Evolutionary conservation across 2,329 filamentous ascomycete genomes (phyloP).

Genomic region (Paraconiothyrium sp.): DNA sequence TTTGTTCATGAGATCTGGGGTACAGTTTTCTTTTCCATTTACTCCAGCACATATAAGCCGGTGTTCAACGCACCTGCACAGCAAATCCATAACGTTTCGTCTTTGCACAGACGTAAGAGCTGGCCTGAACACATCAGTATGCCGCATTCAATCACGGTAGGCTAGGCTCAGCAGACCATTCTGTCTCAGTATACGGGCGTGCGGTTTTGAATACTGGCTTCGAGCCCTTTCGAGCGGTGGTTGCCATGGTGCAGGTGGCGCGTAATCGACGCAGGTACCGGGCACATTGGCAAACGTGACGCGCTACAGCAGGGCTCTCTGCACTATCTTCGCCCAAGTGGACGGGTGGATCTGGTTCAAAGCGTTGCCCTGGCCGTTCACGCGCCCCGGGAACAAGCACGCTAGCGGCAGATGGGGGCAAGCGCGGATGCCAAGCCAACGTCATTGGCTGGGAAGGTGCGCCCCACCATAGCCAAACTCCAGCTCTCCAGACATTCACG

Average conservation of each 20-base stretch:
- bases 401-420: not conserved
- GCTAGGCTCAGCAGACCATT: conserved; percentile 62
- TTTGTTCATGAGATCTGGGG: too few relatives aligned
- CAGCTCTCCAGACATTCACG: conserved; percentile 14
- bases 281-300: not conserved
- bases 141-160: not conserved
- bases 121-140: conserved; percentile 61
- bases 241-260: conserved; percentile 30
- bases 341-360: conserved; percentile 1
- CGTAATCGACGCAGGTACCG: conserved; percentile 4
- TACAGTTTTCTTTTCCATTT: too few relatives aligned
- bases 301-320: conserved; percentile 6
- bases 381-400: not conserved
- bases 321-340: conserved; percentile 10
- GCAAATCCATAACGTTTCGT: conserved; percentile 70
- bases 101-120: conserved; percentile 66
- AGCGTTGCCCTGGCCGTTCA: conserved; percentile 2
- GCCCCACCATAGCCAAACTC: conserved; percentile 10
- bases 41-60: too few relatives aligned
- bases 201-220: conserved; percentile 72
- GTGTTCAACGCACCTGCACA: conserved; percentile 66
- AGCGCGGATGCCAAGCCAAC: conserved; percentile 6
- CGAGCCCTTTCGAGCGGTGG: conserved; percentile 33
- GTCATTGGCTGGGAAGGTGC: conserved; percentile 9
- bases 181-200: conserved; percentile 68